Evolutionary conservation across 139 green algal species (phyloP).

Genomic region (Micractinium sp.): DNA sequence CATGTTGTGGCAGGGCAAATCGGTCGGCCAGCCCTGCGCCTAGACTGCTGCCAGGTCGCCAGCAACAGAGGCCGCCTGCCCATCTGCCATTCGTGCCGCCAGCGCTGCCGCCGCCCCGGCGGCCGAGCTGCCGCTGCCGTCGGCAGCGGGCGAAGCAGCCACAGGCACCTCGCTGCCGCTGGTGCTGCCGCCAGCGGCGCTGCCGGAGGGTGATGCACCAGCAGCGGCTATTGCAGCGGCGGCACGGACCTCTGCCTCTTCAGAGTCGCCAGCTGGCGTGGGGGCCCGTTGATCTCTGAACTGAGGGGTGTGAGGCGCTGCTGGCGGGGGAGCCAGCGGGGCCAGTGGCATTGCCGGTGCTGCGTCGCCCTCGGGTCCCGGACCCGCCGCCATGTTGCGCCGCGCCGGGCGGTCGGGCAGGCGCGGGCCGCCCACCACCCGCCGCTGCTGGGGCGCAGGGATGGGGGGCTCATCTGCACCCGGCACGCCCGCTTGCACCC

Average conservation of each 20-base stretch:
- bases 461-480: slow-evolving; percentile 3
- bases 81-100: background rate
- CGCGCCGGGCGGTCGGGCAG: slow-evolving; percentile 16
- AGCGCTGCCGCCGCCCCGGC: background rate
- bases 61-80: too few relatives aligned
- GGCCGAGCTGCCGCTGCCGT: background rate
- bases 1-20: too few relatives aligned
- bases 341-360: background rate
- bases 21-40: too few relatives aligned
- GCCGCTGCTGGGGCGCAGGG: slow-evolving; percentile 25
- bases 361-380: background rate
- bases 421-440: slow-evolving; percentile 21
- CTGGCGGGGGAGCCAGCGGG: background rate
- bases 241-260: slow-evolving; percentile 5
- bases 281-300: slow-evolving; percentile 18
- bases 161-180: background rate
- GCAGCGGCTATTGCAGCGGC: background rate
- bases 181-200: background rate
- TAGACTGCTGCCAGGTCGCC: too few relatives aligned
- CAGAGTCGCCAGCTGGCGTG: background rate
- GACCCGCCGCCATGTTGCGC: background rate
- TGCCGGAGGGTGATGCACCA: background rate
- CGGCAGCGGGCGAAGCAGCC: background rate
- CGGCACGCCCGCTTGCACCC: background rate
- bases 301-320: slow-evolving; percentile 19